These are phyloP conservation scores for Erysimum cheiranthoides DNA, from an alignment of 345 rosid genomes.

Conservation along the genomic window DNA sequence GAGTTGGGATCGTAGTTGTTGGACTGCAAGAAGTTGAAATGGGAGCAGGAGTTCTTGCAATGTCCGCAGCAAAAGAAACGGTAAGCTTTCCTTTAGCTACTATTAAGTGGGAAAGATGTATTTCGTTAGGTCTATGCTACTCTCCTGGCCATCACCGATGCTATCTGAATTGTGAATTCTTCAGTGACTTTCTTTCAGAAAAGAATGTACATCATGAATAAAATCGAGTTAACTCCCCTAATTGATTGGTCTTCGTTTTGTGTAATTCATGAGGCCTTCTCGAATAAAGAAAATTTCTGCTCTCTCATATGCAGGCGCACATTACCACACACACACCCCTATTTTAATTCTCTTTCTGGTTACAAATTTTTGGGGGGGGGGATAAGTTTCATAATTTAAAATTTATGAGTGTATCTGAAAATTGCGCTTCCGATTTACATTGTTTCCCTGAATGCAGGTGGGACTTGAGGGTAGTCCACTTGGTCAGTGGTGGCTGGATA, in stretches of 20 bases:
- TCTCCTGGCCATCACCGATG: constrained; percentile 14
- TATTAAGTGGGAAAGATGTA: constrained; percentile 1
- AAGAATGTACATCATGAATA: constrained; percentile 2
- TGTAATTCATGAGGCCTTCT: background rate
- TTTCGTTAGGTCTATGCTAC: constrained; percentile 1
- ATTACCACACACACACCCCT: background rate
- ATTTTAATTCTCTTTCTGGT: constrained; percentile 20
- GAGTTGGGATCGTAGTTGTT: constrained; percentile 72
- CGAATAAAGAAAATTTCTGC: background rate
- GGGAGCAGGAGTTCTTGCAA: constrained; percentile 91
- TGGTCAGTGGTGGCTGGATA: constrained; percentile 86
- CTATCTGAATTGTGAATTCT: constrained; percentile 31
- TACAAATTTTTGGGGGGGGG: background rate
- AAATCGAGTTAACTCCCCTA: constrained; percentile 6
- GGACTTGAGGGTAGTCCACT: constrained; percentile 84
- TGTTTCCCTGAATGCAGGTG: constrained; percentile 50
- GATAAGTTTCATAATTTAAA: background rate
- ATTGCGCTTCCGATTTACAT: constrained; percentile 10
- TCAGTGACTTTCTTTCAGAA: constrained; percentile 19
- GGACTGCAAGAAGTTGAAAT: constrained; percentile 90
- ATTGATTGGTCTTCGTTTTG: constrained; percentile 10
- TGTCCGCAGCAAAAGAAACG: constrained; percentile 91
- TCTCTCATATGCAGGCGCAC: constrained; percentile 10
- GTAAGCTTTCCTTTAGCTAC: constrained; percentile 54
- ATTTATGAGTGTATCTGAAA: constrained; percentile 14